A percentile compares a stretch with the other conserved stretches of the same genome.
Conservation (phyloP, 2,329 filamentous ascomycete species). For the Fusarium papillatum region DNA sequence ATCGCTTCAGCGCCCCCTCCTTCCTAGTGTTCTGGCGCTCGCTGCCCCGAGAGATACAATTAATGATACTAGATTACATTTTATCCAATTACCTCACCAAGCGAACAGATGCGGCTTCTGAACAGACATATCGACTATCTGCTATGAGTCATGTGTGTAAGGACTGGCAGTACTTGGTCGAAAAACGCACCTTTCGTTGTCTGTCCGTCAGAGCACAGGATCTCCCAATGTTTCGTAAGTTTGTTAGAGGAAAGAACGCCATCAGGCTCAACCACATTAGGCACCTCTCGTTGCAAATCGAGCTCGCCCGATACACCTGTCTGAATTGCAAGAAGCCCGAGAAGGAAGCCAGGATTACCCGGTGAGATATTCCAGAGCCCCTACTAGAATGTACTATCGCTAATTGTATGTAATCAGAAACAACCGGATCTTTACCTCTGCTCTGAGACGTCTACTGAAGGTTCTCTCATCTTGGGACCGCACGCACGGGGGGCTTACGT, state of each 20-base stretch:
- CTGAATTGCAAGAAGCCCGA: neutral
- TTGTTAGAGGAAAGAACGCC: neutral
- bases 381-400: neutral
- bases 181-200: constrained; percentile 13
- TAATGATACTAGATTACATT: neutral
- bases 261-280: constrained; percentile 12
- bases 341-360: neutral
- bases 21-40: neutral
- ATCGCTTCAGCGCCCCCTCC: neutral
- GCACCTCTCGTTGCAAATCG: constrained; percentile 4
- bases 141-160: neutral
- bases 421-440: constrained; percentile 4
- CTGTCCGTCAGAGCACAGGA: neutral
- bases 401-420: constrained; percentile 4
- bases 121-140: neutral
- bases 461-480: constrained; percentile 11
- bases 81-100: neutral
- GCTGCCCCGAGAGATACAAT: neutral
- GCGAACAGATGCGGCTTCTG: neutral
- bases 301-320: constrained; percentile 6
- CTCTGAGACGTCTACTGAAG: neutral
- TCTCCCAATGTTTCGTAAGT: neutral
- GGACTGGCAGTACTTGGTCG: constrained; percentile 16
- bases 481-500: neutral
- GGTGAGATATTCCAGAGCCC: neutral